Conservation (phyloP, 345 rosid species). For the Syzygium jambos region DNA sequence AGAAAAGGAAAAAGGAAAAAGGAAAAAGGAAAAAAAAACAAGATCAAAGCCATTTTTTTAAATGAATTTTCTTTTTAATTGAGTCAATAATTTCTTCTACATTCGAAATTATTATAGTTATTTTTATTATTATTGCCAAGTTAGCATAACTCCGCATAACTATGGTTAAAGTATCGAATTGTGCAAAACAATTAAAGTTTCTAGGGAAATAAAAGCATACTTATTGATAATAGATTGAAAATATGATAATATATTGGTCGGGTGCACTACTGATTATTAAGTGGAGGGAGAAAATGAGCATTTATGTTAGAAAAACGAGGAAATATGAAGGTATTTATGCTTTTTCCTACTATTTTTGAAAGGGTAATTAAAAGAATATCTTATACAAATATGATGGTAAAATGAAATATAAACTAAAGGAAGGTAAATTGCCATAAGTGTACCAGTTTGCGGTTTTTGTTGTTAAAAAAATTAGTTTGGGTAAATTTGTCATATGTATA, state of each 20-base stretch:
- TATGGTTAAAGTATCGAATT: background rate
- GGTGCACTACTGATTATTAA: fast-evolving
- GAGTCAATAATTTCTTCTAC: background rate
- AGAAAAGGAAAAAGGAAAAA: background rate
- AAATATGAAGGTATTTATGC: too few relatives aligned
- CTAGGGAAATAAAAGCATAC: background rate
- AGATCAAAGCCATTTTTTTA: background rate
- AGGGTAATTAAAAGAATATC: too few relatives aligned
- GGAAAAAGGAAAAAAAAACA: background rate
- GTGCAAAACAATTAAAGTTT: background rate
- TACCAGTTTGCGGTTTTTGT: too few relatives aligned
- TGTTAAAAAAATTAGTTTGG: too few relatives aligned
- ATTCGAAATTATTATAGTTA: background rate
- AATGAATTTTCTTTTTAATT: background rate
- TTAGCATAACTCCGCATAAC: background rate
- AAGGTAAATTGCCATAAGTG: too few relatives aligned
- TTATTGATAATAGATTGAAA: background rate
- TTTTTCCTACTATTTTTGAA: too few relatives aligned
- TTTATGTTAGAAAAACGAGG: too few relatives aligned
- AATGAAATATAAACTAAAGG: too few relatives aligned
- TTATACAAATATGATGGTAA: too few relatives aligned
- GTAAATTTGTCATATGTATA: too few relatives aligned
- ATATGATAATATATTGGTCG: fast-evolving
- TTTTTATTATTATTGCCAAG: background rate
- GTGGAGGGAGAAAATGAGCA: too few relatives aligned